Conservation (phyloP, 352 stramenopile species). For the Phytophthora fragariaefolia region DNA sequence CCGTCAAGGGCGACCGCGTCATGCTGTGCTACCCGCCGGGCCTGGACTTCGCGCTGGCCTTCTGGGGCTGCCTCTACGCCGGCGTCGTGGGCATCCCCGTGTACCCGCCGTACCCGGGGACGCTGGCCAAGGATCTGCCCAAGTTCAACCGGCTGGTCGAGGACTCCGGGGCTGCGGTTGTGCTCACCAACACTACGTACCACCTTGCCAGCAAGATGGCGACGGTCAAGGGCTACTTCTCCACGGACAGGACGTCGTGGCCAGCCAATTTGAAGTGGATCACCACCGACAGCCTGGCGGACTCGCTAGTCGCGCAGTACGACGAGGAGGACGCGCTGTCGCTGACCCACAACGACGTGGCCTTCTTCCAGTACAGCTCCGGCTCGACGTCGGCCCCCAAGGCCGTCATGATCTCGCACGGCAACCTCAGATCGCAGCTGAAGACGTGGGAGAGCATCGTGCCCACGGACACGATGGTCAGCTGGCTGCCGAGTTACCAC, state of each 20-base stretch:
- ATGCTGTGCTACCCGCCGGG: constrained; percentile 82
- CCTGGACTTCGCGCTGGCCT: constrained; percentile 77
- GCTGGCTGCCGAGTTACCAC: constrained; percentile 84
- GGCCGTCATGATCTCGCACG: constrained; percentile 86
- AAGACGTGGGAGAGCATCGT: constrained; percentile 80
- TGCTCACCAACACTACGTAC: constrained; percentile 82
- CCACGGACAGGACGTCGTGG: constrained; percentile 61
- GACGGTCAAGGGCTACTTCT: constrained; percentile 82
- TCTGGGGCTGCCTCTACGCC: constrained; percentile 84
- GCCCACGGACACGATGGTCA: constrained; percentile 70
- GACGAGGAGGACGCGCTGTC: constrained; percentile 49
- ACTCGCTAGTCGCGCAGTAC: constrained; percentile 60
- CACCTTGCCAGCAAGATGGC: constrained; percentile 83
- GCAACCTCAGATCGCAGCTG: constrained; percentile 74
- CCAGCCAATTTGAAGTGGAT: constrained; percentile 74
- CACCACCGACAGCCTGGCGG: constrained; percentile 66
- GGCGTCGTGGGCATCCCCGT: constrained; percentile 74
- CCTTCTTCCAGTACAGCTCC: constrained; percentile 89
- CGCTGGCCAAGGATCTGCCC: constrained; percentile 75
- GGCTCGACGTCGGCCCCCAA: constrained; percentile 84
- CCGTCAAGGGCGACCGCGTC: constrained; percentile 72
- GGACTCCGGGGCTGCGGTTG: constrained; percentile 66
- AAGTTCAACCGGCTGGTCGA: constrained; percentile 84
- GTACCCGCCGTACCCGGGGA: constrained; percentile 79
- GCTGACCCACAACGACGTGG: constrained; percentile 60